Conservation (phyloP, 768 basidiomycete genomes). For the Amanita inopinata region DNA sequence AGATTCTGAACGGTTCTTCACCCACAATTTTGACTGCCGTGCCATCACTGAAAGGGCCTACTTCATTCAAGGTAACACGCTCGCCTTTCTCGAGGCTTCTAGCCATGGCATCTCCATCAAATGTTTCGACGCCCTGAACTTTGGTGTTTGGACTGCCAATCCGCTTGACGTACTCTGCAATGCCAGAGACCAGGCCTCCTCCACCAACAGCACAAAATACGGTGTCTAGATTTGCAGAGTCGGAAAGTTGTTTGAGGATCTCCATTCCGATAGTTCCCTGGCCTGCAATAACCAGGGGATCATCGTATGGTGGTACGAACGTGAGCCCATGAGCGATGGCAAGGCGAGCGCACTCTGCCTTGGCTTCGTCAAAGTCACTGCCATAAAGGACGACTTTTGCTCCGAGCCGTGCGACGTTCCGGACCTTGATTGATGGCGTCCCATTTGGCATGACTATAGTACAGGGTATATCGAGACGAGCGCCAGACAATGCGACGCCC, state of each 20-base stretch:
- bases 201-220: constrained; percentile 93
- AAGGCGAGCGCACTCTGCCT: constrained; percentile 85
- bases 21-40: constrained; percentile 96
- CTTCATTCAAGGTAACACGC: constrained; percentile 75
- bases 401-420: constrained; percentile 89
- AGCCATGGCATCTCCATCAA: constrained; percentile 92
- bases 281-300: constrained; percentile 93
- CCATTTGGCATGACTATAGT: constrained; percentile 98
- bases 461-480: constrained; percentile 79
- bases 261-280: constrained; percentile 96
- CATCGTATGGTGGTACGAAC: constrained; percentile 96
- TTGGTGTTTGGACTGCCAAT: constrained; percentile 79
- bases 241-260: constrained; percentile 79
- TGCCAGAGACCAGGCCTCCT: constrained; percentile 87
- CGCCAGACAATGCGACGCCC: constrained; percentile 93
- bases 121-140: constrained; percentile 86
- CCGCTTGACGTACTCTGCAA: constrained; percentile 85
- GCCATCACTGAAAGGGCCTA: constrained; percentile 95
- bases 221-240: constrained; percentile 67
- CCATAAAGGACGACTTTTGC: constrained; percentile 93
- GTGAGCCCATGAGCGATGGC: constrained; percentile 66
- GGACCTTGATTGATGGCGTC: constrained; percentile 93
- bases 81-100: constrained; percentile 73
- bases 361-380: constrained; percentile 91
- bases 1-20: constrained; percentile 89